phyloP scores from a whole-genome alignment of 2,329 filamentous ascomycete genomes.

The Clonostachys solani region DNA sequence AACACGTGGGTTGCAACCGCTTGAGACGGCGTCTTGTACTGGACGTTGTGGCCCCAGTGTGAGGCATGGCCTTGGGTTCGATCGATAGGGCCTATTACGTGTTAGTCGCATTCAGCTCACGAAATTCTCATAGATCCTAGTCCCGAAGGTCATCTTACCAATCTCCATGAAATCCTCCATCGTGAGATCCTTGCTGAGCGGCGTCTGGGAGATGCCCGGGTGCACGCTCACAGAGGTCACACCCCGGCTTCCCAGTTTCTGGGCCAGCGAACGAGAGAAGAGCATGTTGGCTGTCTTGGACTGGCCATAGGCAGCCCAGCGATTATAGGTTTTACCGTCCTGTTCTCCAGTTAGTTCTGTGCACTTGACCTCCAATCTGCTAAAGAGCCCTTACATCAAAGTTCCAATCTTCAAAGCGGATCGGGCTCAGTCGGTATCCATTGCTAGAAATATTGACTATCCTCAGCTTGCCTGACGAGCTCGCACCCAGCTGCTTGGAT shows the following conservation, averaged over 20 bases:
- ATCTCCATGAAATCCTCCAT: too few species aligned
- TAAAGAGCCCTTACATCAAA: slow-evolving; percentile 15
- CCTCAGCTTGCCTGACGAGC: slow-evolving; percentile 12
- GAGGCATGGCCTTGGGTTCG: too few species aligned
- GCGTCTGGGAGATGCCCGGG: neutral
- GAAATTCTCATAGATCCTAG: too few species aligned
- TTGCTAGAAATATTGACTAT: slow-evolving; percentile 39
- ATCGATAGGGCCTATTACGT: too few species aligned
- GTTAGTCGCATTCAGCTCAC: too few species aligned
- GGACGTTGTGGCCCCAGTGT: neutral
- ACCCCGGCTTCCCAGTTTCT: slow-evolving; percentile 1
- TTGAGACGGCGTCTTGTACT: neutral
- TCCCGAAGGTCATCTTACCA: too few species aligned
- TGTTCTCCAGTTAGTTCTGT: neutral
- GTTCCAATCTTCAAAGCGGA: slow-evolving; percentile 37
- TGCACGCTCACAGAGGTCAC: slow-evolving; percentile 2
- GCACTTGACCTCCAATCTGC: neutral
- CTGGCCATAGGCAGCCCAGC: slow-evolving; percentile 13
- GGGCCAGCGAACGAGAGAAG: slow-evolving; percentile 7
- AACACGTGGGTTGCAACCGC: neutral
- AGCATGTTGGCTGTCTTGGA: slow-evolving; percentile 18
- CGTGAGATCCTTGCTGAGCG: too few species aligned
- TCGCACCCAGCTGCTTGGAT: slow-evolving; percentile 15
- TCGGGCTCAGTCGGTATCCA: slow-evolving; percentile 32
- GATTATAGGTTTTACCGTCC: neutral